These are phyloP conservation scores for Gossypium raimondii DNA, from an alignment of 345 rosid genomes.

Conservation along the genomic window DNA sequence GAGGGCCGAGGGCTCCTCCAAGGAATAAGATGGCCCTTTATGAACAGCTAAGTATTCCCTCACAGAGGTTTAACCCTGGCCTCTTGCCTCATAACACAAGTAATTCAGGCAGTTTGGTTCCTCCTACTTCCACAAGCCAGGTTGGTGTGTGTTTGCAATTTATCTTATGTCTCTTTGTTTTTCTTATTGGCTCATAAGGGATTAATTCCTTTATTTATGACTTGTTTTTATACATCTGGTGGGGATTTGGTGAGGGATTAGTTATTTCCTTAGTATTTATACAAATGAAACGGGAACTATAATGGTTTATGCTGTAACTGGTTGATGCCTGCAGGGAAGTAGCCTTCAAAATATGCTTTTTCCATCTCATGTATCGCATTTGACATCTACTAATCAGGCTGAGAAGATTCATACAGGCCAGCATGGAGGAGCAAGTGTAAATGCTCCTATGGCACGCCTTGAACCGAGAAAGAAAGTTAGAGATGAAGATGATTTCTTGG, in stretches of 20 bases:
- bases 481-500: constrained; percentile 74
- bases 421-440: constrained; percentile 32
- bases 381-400: constrained; percentile 25
- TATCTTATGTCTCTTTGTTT: not conserved
- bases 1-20: constrained; percentile 98
- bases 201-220: not conserved
- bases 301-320: not conserved
- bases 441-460: constrained; percentile 24
- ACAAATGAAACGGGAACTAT: not conserved
- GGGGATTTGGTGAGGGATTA: not conserved
- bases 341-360: constrained; percentile 33
- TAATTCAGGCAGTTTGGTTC: constrained; percentile 30
- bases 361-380: constrained; percentile 32
- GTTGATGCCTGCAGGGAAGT: constrained; percentile 36
- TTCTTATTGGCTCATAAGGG: not conserved
- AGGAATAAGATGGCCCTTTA: constrained; percentile 99
- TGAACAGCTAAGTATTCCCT: constrained; percentile 84
- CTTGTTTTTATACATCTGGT: not conserved
- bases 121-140: constrained; percentile 54
- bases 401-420: constrained; percentile 34
- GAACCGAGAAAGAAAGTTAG: constrained; percentile 42
- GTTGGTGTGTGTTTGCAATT: not conserved
- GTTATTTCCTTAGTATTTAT: not conserved
- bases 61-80: constrained; percentile 61
- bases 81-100: constrained; percentile 32